Evolutionary conservation across 805 yeast species (phyloP), one percentile per base, ranked within the genome.

Genomic region (Nakazawaea wyomingensis): DNA sequence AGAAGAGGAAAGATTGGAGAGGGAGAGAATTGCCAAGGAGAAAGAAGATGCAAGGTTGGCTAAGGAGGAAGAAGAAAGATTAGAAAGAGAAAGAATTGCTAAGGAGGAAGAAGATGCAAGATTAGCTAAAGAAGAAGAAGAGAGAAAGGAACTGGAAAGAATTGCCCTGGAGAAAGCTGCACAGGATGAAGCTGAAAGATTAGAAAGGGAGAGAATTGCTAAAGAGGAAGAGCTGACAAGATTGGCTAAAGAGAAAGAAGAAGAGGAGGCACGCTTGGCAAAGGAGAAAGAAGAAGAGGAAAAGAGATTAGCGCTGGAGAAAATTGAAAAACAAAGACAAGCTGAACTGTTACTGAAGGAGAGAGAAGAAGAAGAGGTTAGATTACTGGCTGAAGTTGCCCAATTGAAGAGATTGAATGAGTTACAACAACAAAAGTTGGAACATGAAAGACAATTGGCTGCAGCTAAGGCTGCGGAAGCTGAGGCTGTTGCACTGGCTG

Each of bases 351-450:
- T 29, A 29, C 32, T 13, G 16, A 60, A 48, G 62, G 64, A 51
- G 58, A 50, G 48, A 60, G 59, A 51, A 58, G 58, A 48, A 54
- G 68, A 68, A 52, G 60, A 58, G 51, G 49, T 53, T 36, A 61
- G 66, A 47, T 57, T 67, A 48, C 52, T 60, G 51, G 71, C 60
- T 37, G 74, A 65, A 53, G 63, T 61, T 43, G 64, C 57, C 21
- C 64, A 66, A 50, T 60, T 69, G 54, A 67, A 68, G 52, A 60
- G 61, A 48, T 60, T 63, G 52, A 57, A 59, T 52, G 63, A 61
- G 24, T 57, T 68, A 46, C 60, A 68, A 46, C 68, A 60, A 41
- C 69, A 68, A 43, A 67, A 64, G 49, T 55, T 62, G 37, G 63
- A 63, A 41, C 62, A 56, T 35, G 61, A 57, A 11, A 50, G 66